Percentiles rank a stretch among this genome's conserved stretches.
phyloP scores from a whole-genome alignment of 371 early-diverging fungal genomes.

The Conidiobolus incongruus region DNA sequence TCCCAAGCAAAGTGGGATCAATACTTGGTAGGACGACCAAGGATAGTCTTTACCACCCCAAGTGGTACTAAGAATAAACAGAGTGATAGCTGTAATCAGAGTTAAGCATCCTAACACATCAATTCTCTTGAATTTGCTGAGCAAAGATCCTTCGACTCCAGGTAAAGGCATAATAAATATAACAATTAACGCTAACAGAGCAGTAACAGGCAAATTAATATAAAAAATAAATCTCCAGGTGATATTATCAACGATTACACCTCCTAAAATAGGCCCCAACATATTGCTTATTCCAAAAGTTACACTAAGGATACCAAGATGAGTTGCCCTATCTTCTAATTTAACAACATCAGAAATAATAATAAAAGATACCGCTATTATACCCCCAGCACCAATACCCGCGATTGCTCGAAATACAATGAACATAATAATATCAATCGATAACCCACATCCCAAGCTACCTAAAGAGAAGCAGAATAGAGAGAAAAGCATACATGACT shows the following conservation, averaged over 20 bases:
- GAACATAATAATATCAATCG: constrained; percentile 30
- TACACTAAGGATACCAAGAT: constrained; percentile 19
- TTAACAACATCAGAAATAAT: constrained; percentile 39
- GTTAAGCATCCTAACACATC: constrained; percentile 28
- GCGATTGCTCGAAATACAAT: constrained; percentile 32
- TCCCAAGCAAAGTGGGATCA: constrained; percentile 22
- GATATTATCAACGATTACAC: constrained; percentile 30
- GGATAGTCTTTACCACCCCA: constrained; percentile 17
- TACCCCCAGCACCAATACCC: constrained; percentile 48
- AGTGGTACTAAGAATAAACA: constrained; percentile 20
- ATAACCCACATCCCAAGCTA: constrained; percentile 23
- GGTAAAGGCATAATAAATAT: constrained; percentile 15
- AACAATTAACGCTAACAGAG: constrained; percentile 24
- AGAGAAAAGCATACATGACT: constrained; percentile 18
- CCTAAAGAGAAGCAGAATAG: constrained; percentile 21
- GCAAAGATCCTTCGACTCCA: constrained; percentile 11
- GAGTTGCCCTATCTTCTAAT: constrained; percentile 16
- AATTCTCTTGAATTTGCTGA: constrained; percentile 29
- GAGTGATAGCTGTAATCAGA: constrained; percentile 13
- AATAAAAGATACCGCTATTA: constrained; percentile 38
- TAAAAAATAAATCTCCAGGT: constrained; percentile 51
- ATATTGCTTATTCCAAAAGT: constrained; percentile 29
- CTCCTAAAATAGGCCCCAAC: constrained; percentile 41
- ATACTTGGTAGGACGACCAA: constrained; percentile 22
- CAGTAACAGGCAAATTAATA: constrained; percentile 17